A percentile compares a stretch with the other conserved stretches of the same genome.
These are phyloP conservation scores for Cladorrhinum sp. DNA, from an alignment of 2,329 filamentous ascomycete species.

Conservation along the genomic window DNA sequence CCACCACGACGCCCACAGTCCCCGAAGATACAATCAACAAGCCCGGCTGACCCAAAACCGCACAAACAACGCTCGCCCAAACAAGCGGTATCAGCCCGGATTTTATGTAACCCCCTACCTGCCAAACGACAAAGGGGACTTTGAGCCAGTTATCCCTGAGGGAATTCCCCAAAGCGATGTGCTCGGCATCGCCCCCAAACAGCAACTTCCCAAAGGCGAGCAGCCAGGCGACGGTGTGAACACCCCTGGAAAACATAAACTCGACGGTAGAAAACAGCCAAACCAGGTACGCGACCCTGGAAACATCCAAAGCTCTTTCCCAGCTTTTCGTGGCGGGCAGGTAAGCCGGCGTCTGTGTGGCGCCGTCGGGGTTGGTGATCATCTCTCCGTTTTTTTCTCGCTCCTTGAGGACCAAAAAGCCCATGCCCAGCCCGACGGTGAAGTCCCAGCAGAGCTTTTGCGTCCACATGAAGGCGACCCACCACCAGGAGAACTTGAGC, in stretches of 20 bases:
- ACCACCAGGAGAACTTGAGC: constrained; percentile 22
- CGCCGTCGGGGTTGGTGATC: no score
- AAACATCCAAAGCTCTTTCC: constrained; percentile 9
- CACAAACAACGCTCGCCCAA: not conserved
- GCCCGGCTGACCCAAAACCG: constrained; percentile 21
- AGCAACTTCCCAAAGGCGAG: constrained; percentile 28
- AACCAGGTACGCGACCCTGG: constrained; percentile 22
- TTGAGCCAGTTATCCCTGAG: constrained; percentile 14
- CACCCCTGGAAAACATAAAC: constrained; percentile 30
- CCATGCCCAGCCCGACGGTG: constrained; percentile 1
- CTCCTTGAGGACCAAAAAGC: not conserved
- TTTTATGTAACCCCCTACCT: constrained; percentile 13
- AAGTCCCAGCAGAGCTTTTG: constrained; percentile 24
- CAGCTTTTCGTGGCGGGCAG: no score
- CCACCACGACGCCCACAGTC: constrained; percentile 13
- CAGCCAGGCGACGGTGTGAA: constrained; percentile 29
- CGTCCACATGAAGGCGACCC: constrained; percentile 18
- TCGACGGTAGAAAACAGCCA: constrained; percentile 32
- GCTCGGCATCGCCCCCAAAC: constrained; percentile 15
- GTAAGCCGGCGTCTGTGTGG: no score
- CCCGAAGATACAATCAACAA: constrained; percentile 19
- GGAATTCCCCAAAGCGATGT: constrained; percentile 10
- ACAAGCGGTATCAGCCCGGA: constrained; percentile 21
- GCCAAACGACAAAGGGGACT: constrained; percentile 16
- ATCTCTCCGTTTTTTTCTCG: no score